Evolutionary conservation across 805 yeast genomes (phyloP), one percentile per base, ranked within the genome.

Genomic region (Lipomyces mesembrius): DNA sequence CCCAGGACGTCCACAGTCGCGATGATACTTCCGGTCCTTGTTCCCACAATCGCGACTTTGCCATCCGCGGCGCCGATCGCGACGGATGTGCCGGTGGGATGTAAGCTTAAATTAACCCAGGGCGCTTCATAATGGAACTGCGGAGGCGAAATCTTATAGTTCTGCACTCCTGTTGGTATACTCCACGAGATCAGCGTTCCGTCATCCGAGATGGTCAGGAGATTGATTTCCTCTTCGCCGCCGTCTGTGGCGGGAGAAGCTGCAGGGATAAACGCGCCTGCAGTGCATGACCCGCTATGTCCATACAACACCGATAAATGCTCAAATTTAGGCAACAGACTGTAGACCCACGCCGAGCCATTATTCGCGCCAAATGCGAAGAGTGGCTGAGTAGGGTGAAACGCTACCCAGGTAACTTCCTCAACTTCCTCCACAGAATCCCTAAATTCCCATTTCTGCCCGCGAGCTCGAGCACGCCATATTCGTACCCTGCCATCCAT

Each of bases 281-380:
- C 86, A 37, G 93, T 90, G 76, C 94, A 88, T 72, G 93, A 95
- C 65, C 84, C 78, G 65, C 90, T 87, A 79, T 94, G 98, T 22
- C 88, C 86, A 75, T 67, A 67, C 54, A 80, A 72, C 5, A 78
- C 80, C 1, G 79, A 74, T 39, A 78, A 62, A 59, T 68, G 90
- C 65, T 87, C 91, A 62, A 90, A 78, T 11, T 84, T 78, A 60
- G 89, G 85, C 66, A 35, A 3, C 29, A 93, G 83, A 74, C 88
- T 91, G 76, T 92, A 95, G 34, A 89, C 91, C 97, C 97, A 94
- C 2, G 93, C 96, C 0, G 97, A 89, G 2, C 99, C 99, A 77
- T 93, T 97, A 7, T 83, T 81, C 27, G 92, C 94, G 69, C 98
- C 98, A 75, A 91, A 91, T 14, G 98, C 98, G 81, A 94, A 91